Percentiles rank a stretch among this genome's conserved stretches.
Conservation (phyloP, 2,329 filamentous ascomycete species). For the Ophiostoma angusticollis region DNA sequence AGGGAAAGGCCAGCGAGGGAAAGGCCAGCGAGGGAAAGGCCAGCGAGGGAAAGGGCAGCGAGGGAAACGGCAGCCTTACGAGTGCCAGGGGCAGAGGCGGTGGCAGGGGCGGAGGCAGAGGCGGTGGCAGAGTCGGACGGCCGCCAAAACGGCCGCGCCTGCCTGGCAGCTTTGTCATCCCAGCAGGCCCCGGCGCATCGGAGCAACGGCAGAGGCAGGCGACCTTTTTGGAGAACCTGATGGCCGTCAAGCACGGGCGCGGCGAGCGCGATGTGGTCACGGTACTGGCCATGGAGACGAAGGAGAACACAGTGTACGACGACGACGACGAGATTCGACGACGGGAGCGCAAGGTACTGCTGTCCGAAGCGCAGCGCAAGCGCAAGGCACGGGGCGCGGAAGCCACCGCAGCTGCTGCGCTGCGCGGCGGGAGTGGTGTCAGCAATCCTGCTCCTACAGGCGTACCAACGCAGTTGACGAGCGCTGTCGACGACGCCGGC, state of each 20-base stretch:
- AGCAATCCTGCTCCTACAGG: too few relatives aligned
- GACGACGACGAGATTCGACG: conserved; percentile 6
- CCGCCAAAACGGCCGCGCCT: too few relatives aligned
- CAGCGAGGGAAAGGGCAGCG: too few relatives aligned
- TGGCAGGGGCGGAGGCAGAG: too few relatives aligned
- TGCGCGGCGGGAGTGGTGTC: neutral
- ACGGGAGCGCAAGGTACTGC: neutral
- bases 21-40: too few relatives aligned
- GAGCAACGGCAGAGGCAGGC: conserved; percentile 13
- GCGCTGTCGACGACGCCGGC: neutral
- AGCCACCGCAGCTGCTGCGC: neutral
- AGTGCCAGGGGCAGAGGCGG: too few relatives aligned
- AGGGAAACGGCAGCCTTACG: too few relatives aligned
- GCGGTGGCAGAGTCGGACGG: too few relatives aligned
- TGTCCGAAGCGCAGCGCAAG: neutral
- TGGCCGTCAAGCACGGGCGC: conserved; percentile 14
- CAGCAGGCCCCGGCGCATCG: conserved; percentile 10
- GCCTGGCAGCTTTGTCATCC: conserved; percentile 14
- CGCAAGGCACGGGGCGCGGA: too few relatives aligned
- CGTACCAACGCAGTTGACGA: neutral
- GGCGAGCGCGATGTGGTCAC: conserved; percentile 16
- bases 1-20: too few relatives aligned
- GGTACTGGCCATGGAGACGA: conserved; percentile 14
- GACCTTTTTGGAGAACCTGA: conserved; percentile 15
- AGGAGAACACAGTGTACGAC: conserved; percentile 2